Percentiles rank a stretch among this genome's conserved stretches.
phyloP scores from a whole-genome alignment of 768 basidiomycete species.

The Artomyces pyxidatus region DNA sequence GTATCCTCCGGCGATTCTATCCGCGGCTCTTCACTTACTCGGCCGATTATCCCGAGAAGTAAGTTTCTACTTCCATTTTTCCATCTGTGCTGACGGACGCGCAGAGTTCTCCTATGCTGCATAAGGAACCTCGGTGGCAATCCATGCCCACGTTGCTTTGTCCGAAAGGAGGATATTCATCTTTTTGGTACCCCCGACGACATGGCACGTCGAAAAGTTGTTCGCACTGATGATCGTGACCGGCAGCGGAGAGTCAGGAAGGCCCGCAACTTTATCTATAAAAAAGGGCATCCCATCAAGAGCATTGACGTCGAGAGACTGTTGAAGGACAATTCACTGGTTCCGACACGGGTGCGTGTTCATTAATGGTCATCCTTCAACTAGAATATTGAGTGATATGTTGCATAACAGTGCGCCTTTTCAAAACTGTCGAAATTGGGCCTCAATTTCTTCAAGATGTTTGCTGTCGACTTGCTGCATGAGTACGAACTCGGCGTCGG shows the following conservation, averaged over 20 bases:
- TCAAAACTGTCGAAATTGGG: conserved; percentile 18
- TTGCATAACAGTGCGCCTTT: conserved; percentile 26
- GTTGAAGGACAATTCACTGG: conserved; percentile 22
- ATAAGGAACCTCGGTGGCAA: conserved; percentile 20
- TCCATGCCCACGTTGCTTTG: conserved; percentile 24
- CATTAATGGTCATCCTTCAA: neutral
- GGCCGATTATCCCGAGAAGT: conserved; percentile 25
- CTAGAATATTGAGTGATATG: neutral
- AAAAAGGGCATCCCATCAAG: conserved; percentile 21
- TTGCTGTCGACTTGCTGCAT: conserved; percentile 32
- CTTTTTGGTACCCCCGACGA: conserved; percentile 18
- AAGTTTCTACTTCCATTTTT: neutral
- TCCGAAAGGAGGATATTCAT: conserved; percentile 14
- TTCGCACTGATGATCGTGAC: conserved; percentile 12
- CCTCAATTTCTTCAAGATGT: conserved; percentile 21
- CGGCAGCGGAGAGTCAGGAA: conserved; percentile 4
- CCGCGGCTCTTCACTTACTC: conserved; percentile 19
- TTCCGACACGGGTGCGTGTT: conserved; percentile 23
- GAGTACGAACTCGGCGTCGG: conserved; percentile 34
- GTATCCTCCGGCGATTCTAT: conserved; percentile 15
- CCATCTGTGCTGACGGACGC: neutral
- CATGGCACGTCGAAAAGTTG: conserved; percentile 1
- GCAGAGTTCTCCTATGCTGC: conserved; percentile 19
- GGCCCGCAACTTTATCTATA: conserved; percentile 23
- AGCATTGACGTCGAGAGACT: conserved; percentile 21